Percentiles rank a stretch among this genome's conserved stretches.
These are phyloP conservation scores for Exophiala sp. DNA, from an alignment of 2,329 filamentous ascomycete species.

Conservation along the genomic window DNA sequence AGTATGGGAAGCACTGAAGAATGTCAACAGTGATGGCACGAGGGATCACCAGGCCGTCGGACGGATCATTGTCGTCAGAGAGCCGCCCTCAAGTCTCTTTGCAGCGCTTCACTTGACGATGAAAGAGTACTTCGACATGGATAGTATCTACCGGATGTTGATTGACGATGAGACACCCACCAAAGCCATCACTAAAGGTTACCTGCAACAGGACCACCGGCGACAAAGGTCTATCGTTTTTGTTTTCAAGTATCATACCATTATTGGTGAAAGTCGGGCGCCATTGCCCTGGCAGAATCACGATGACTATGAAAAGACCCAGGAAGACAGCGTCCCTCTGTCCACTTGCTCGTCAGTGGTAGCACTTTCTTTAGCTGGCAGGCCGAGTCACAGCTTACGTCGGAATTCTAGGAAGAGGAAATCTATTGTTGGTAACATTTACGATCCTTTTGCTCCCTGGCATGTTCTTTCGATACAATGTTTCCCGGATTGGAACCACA, in stretches of 20 bases:
- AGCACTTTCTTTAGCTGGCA: constrained; percentile 55
- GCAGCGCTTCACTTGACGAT: constrained; percentile 59
- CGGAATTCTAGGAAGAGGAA: constrained; percentile 50
- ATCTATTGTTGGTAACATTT: constrained; percentile 51
- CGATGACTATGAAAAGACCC: constrained; percentile 44
- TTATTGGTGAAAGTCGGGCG: constrained; percentile 53
- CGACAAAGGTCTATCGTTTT: constrained; percentile 60
- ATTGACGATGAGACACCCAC: constrained; percentile 44
- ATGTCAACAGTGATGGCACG: constrained; percentile 36
- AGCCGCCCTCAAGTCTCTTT: constrained; percentile 59
- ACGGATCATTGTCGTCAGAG: constrained; percentile 59
- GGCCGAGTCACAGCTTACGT: constrained; percentile 48
- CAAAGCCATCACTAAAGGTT: constrained; percentile 49
- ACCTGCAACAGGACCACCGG: constrained; percentile 44
- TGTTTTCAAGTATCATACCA: constrained; percentile 63
- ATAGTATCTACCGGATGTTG: constrained; percentile 56
- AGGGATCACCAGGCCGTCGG: constrained; percentile 48
- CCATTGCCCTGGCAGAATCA: constrained; percentile 60
- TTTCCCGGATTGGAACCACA: constrained; percentile 58
- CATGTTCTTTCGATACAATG: constrained; percentile 58
- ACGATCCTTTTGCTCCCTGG: constrained; percentile 59
- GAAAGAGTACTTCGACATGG: constrained; percentile 58
- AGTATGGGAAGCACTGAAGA: constrained; percentile 36
- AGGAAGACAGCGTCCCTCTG: constrained; percentile 54
- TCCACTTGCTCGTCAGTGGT: constrained; percentile 59